A percentile compares a stretch with the other conserved stretches of the same genome.
Evolutionary conservation across 2,329 filamentous ascomycete genomes (phyloP).

Genomic region (Coleophoma cylindrospora): DNA sequence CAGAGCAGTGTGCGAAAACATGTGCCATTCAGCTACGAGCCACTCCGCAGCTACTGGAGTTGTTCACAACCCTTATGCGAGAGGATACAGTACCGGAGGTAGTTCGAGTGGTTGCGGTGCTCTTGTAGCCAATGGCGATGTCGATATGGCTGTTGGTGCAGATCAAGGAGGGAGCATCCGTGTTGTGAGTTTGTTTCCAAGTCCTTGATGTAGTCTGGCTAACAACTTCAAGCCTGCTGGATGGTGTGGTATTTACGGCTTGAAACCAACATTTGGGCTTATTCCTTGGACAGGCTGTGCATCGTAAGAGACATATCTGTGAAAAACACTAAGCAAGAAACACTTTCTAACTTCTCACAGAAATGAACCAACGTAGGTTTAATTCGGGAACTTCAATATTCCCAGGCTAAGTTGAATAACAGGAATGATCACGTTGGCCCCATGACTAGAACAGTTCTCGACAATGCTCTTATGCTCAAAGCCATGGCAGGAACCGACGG

Average conservation of each 20-base stretch:
- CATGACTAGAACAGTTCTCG: constrained; percentile 32
- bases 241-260: constrained; percentile 42
- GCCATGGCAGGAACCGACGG: constrained; percentile 40
- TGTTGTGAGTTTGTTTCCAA: constrained; percentile 1
- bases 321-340: neutral
- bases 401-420: neutral
- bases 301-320: constrained; percentile 30
- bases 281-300: constrained; percentile 6
- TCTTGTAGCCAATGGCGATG: constrained; percentile 33
- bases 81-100: constrained; percentile 41
- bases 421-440: constrained; percentile 44
- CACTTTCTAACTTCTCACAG: neutral
- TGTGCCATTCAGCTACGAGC: constrained; percentile 41
- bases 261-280: constrained; percentile 35
- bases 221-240: constrained; percentile 28
- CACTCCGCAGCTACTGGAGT: constrained; percentile 39
- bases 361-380: neutral
- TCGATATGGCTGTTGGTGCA: constrained; percentile 30
- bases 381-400: neutral
- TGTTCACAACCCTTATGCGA: constrained; percentile 36
- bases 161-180: constrained; percentile 23
- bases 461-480: constrained; percentile 34
- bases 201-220: too few species aligned
- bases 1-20: constrained; percentile 46
- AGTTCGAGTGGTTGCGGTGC: constrained; percentile 42